Conservation (phyloP, 2,329 filamentous ascomycete species). For the Colletotrichum camelliae region DNA sequence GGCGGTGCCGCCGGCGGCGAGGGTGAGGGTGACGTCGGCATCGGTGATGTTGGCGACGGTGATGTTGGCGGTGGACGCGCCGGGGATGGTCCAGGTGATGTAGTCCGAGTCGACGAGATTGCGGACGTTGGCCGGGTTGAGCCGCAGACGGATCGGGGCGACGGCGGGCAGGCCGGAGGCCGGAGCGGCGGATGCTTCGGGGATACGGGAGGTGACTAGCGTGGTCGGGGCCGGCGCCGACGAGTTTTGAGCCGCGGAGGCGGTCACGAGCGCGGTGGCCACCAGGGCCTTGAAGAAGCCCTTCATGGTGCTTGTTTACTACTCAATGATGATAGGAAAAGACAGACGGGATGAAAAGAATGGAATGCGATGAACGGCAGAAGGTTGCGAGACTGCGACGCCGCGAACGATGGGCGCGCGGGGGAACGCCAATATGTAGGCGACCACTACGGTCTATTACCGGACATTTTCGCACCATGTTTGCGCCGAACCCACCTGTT, state of each 20-base stretch:
- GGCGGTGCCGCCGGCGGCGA: slow-evolving; percentile 5
- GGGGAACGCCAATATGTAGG: background rate
- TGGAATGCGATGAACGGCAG: background rate
- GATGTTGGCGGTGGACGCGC: background rate
- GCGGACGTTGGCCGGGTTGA: slow-evolving; percentile 22
- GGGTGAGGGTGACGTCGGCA: background rate
- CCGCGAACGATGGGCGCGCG: background rate
- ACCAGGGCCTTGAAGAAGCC: background rate
- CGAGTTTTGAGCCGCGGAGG: background rate
- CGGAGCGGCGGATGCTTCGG: background rate
- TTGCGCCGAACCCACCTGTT: background rate
- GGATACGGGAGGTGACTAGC: background rate
- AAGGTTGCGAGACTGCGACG: background rate
- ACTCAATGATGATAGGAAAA: background rate
- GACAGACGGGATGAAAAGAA: background rate
- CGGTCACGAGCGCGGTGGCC: background rate
- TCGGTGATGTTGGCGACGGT: slow-evolving; percentile 11
- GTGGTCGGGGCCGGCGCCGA: background rate
- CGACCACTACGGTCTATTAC: background rate
- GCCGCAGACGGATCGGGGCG: slow-evolving; percentile 14
- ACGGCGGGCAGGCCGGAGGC: background rate
- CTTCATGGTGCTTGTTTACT: background rate
- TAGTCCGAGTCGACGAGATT: slow-evolving; percentile 18
- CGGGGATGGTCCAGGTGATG: slow-evolving; percentile 20
- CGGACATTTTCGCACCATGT: background rate